phyloP scores from a whole-genome alignment of 2,329 filamentous ascomycete species.

The Rutstroemia sp. region DNA sequence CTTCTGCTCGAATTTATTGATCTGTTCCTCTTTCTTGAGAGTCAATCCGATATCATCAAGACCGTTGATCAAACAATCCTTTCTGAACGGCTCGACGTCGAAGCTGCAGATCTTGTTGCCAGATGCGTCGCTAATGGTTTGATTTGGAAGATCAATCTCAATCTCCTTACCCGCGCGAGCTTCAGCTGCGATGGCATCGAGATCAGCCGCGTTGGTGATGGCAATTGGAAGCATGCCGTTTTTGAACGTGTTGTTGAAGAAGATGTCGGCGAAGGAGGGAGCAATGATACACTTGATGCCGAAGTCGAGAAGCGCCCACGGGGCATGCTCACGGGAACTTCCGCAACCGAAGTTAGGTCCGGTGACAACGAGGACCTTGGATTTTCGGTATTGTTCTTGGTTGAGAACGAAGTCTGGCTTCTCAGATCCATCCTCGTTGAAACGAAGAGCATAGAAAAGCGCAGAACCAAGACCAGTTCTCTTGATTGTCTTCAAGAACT shows the following conservation, averaged over 20 bases:
- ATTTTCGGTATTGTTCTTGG: slow-evolving; percentile 71
- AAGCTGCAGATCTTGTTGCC: slow-evolving; percentile 71
- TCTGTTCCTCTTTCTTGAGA: slow-evolving; percentile 84
- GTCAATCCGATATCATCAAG: slow-evolving; percentile 92
- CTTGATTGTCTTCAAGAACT: slow-evolving; percentile 99
- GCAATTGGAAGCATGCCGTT: slow-evolving; percentile 94
- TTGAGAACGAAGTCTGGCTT: slow-evolving; percentile 84
- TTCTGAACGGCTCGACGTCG: slow-evolving; percentile 85
- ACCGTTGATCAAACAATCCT: slow-evolving; percentile 86
- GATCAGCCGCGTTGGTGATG: slow-evolving; percentile 41
- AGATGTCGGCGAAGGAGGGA: slow-evolving; percentile 86
- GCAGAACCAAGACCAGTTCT: slow-evolving; percentile 85
- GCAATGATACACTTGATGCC: slow-evolving; percentile 93
- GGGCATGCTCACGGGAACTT: slow-evolving; percentile 86
- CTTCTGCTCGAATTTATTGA: slow-evolving; percentile 67
- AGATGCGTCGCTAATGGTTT: slow-evolving; percentile 67
- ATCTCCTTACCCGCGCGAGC: slow-evolving; percentile 73
- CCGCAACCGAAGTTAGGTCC: slow-evolving; percentile 95
- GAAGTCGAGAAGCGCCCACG: slow-evolving; percentile 94
- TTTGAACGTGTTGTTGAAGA: slow-evolving; percentile 99
- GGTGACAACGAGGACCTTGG: slow-evolving; percentile 88
- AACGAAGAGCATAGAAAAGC: slow-evolving; percentile 81
- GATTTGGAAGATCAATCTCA: slow-evolving; percentile 80
- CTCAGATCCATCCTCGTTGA: slow-evolving; percentile 63
- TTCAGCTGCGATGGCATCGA: slow-evolving; percentile 36